phyloP scores from a whole-genome alignment of 495 filamentous ascomycete genomes.

The Aspergillus indologenus region DNA sequence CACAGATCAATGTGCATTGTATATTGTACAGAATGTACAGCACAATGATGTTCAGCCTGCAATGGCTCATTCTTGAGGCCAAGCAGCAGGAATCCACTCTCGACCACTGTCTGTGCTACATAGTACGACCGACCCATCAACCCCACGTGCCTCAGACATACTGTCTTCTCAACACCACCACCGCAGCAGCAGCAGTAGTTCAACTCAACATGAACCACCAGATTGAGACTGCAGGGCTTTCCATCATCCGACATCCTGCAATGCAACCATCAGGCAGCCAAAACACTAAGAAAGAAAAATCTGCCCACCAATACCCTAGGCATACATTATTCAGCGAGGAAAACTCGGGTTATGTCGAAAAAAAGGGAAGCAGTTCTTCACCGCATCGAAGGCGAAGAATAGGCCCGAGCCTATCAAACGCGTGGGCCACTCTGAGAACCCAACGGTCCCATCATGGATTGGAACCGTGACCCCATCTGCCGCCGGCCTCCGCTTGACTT shows the following conservation, averaged over 20 bases:
- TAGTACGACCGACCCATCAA: background rate
- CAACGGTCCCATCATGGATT: too few relatives aligned
- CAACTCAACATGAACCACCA: constrained; percentile 5
- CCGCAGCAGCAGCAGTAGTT: background rate
- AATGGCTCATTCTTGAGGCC: background rate
- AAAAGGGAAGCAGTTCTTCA: constrained; percentile 20
- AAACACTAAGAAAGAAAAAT: background rate
- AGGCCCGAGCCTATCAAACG: constrained; percentile 20
- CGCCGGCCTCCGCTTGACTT: background rate
- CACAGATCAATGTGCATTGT: constrained; percentile 11
- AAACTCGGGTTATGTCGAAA: constrained; percentile 13
- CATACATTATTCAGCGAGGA: constrained; percentile 6
- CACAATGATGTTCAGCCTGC: too few relatives aligned
- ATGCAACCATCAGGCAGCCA: constrained; percentile 6
- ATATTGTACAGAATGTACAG: too few relatives aligned
- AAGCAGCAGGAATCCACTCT: background rate
- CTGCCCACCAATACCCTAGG: too few relatives aligned
- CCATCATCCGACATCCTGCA: constrained; percentile 3
- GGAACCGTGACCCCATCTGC: background rate
- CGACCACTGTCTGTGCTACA: too few relatives aligned
- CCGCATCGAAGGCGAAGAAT: constrained; percentile 31
- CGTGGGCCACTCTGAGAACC: constrained; percentile 3
- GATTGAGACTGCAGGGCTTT: background rate
- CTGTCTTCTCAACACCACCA: background rate
- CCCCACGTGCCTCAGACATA: background rate